Conservation (phyloP, 2,329 filamentous ascomycete genomes). For the Alternaria hordeiaustralica region DNA sequence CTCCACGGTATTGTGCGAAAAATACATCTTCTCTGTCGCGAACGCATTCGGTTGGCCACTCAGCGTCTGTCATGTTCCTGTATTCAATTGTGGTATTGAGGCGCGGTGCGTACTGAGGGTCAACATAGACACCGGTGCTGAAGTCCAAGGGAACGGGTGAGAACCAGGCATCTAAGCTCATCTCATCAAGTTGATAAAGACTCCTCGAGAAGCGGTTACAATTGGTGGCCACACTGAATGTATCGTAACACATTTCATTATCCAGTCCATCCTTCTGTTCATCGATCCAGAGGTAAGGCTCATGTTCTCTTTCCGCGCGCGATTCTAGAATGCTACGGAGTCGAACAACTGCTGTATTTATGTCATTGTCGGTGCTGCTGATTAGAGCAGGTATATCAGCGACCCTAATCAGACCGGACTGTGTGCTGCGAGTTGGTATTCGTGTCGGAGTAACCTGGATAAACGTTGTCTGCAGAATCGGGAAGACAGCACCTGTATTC, state of each 20-base stretch:
- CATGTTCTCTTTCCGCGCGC: not conserved
- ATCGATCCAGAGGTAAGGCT: not conserved
- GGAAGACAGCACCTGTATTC: not conserved
- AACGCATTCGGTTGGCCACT: not conserved
- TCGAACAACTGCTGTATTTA: not conserved
- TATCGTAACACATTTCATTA: not conserved
- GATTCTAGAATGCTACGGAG: slow-evolving; percentile 1
- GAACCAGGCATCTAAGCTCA: not conserved
- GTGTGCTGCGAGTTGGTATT: not conserved
- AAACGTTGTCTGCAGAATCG: not conserved
- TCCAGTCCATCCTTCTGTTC: not conserved
- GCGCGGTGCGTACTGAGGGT: not conserved
- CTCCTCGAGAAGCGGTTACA: not conserved
- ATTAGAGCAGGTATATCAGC: not conserved
- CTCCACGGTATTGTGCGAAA: not conserved
- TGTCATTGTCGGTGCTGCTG: not conserved
- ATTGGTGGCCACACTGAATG: not conserved
- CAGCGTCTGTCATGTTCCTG: not conserved
- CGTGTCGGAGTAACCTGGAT: not conserved
- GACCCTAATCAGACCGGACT: not conserved
- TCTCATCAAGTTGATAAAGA: not conserved
- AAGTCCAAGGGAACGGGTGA: not conserved
- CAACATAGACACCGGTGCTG: not conserved
- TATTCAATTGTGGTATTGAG: not conserved
- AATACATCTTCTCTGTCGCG: not conserved